phyloP scores from a whole-genome alignment of 2,329 filamentous ascomycete genomes.

The Tolypocladium tropicale region DNA sequence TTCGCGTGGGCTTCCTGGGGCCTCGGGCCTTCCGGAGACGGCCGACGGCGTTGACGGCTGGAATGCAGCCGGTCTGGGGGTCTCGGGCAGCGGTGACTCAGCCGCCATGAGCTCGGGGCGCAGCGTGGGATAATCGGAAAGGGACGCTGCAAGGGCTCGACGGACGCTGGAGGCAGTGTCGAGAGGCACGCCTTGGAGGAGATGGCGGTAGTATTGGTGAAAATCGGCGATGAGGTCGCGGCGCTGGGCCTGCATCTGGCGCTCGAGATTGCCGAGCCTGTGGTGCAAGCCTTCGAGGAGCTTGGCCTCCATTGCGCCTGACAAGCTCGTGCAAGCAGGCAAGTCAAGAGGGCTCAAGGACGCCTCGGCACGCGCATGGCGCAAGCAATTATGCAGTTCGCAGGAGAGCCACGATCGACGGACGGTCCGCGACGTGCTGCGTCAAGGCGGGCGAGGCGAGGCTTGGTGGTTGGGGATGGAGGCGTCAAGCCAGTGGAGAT shows the following conservation, averaged over 20 bases:
- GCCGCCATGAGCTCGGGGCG: slow-evolving; percentile 22
- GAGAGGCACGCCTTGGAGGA: slow-evolving; percentile 36
- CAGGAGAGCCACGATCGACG: not conserved
- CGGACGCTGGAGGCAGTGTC: slow-evolving; percentile 36
- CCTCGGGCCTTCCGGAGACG: slow-evolving; percentile 16
- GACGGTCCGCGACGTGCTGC: not conserved
- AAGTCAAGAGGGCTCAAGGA: slow-evolving; percentile 12
- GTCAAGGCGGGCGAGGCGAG: not conserved
- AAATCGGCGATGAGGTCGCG: slow-evolving; percentile 48
- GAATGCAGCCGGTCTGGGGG: slow-evolving; percentile 18
- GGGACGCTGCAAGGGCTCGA: slow-evolving; percentile 32
- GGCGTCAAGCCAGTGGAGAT: slow-evolving; percentile 1
- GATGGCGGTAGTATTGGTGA: slow-evolving; percentile 38
- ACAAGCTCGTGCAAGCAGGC: slow-evolving; percentile 17
- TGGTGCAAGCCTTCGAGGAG: slow-evolving; percentile 41
- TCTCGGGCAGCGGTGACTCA: slow-evolving; percentile 23
- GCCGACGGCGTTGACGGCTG: slow-evolving; percentile 18
- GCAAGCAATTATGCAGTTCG: slow-evolving; percentile 14
- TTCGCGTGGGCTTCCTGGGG: slow-evolving; percentile 36
- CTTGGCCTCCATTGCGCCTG: slow-evolving; percentile 29
- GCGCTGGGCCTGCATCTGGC: slow-evolving; percentile 45
- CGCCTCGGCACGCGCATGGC: slow-evolving; percentile 26
- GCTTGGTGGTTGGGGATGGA: not conserved
- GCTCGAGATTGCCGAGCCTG: slow-evolving; percentile 46
- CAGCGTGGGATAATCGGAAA: slow-evolving; percentile 36